Evolutionary conservation across 176 grass and related monocot species (phyloP), one percentile per base, ranked within the genome.

Genomic region (Oryza glumipatula): DNA sequence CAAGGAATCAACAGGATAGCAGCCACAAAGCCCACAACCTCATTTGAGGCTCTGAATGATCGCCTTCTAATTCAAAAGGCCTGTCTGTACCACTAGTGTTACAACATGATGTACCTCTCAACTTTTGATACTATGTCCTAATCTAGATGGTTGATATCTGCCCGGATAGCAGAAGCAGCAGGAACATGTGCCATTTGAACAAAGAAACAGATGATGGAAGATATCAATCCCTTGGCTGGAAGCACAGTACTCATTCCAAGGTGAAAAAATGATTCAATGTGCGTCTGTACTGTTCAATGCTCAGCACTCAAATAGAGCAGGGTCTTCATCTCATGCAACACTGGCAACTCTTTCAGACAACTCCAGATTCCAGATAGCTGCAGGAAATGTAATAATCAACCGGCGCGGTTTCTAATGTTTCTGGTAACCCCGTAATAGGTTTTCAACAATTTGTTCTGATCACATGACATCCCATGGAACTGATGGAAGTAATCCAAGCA

Each of bases 401-500:
- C 7, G 16, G 4, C 43, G 80, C 30, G 66, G 66, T 56, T 67
- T 61, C 24, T 28, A 68, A 11, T 56, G 4, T 43, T 49, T 23
- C n/a, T 9, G 2, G 24, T 9, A 68, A 82, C 47, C 71, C 9
- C 24, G 24, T 26, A 26, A 26, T 26, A 26, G 24, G 24, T 26
- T 26, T 26, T 26, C 24, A 26, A 26, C 24, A 26, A 26, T 26
- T 26, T 26, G 24, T 26, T 67, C 67, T 74, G 73, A 67, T 36
- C 45, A 28, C 12, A 67, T 35, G 33, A 26, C 12, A 65, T 22
- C 65, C 38, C 66, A 47, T 26, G 17, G 13, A 81, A 5, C 15
- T n/a, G 16, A 73, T 4, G 47, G 1, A 64, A 81, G 35, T 71
- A 17, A 85, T 15, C 79, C 26, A 65, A 64, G 28, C 23, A 84